Conservation (phyloP, 169 alveolate species). For the Plasmodium blacklocki region DNA sequence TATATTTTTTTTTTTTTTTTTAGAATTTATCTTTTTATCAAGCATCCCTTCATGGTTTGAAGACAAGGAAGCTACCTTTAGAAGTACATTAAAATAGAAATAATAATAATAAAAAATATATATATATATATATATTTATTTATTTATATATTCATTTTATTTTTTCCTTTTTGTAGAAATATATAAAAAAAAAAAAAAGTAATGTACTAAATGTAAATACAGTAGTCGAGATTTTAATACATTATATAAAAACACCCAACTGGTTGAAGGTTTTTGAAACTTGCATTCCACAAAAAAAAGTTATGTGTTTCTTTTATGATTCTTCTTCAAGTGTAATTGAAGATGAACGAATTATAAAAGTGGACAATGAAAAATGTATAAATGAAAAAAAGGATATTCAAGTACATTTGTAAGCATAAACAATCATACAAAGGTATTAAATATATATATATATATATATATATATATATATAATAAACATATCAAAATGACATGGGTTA, state of each 20-base stretch:
- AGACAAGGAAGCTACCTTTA: conserved; percentile 76
- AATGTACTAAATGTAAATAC: conserved; percentile 82
- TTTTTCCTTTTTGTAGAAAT: conserved; percentile 6
- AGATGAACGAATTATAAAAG: neutral
- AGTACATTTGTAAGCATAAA: neutral
- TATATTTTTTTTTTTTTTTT: neutral
- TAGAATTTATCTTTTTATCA: conserved; percentile 72
- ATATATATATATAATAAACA: neutral
- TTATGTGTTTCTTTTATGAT: conserved; percentile 19
- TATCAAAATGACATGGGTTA: too few relatives aligned
- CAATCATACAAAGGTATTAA: neutral
- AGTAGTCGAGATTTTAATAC: conserved; percentile 78
- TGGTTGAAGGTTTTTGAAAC: conserved; percentile 74
- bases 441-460: neutral
- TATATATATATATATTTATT: neutral
- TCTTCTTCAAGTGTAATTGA: neutral
- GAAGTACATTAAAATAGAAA: conserved; percentile 58
- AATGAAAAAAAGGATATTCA: neutral
- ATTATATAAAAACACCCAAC: conserved; percentile 64
- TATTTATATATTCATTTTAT: neutral
- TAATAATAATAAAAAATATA: conserved; percentile 7
- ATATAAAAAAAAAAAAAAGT: conserved; percentile 76
- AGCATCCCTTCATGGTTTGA: conserved; percentile 75
- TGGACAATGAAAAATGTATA: neutral
- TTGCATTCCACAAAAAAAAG: conserved; percentile 74